Base-by-base conservation (phyloP, 73 alveolate genomes). In the Paraurostyla sp. region DNA sequence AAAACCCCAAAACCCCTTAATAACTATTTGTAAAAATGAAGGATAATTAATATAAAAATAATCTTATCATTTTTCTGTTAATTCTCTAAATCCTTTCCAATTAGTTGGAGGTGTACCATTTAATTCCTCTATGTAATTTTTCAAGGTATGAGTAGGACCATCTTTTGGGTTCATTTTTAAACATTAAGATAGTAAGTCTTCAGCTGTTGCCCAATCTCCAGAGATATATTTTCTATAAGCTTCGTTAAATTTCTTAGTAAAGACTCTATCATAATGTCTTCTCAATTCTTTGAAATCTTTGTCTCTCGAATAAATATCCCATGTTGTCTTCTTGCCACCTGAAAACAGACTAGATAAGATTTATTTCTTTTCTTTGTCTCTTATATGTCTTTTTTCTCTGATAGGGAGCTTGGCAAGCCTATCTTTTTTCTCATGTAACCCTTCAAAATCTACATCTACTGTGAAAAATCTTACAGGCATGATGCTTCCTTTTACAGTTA, bases 401-500 rank as follows among this genome's bases (percentile, higher is more conserved):
- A 54, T 20, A 0, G 84, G 11, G 41, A 81, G 33, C 2, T 65
- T 65, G 13, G 23, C 15, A 22, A 57, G 68, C 38, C 84, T 82
- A 45, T 89, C 95, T 36, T 52, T 40, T 6, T 52, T 73, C 23
- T 57, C 80, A 4, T 48, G 46, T 7, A 92, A 80, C 57, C 89
- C 92, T 38, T 43, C 89, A 49, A 91, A 65, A 63, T 96, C 98
- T 18, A 91, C 87, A 88, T 94, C 99, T 0, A 97, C 81, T 15
- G 98, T 95, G 90, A 89, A 95, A 16, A 95, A 85, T 48, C 96
- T 94, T 50, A 97, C 76, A 1, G 98, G 97, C 71, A 80, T 90
- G 25, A 86, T 85, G 54, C 96, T 92, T 78, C 97, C 99, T 89
- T 97, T 97, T 78, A 91, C 97, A 23, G 95, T 94, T 2, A 94